Base-by-base conservation (phyloP, 2,329 filamentous ascomycete genomes). In the Fusarium chaquense region DNA sequence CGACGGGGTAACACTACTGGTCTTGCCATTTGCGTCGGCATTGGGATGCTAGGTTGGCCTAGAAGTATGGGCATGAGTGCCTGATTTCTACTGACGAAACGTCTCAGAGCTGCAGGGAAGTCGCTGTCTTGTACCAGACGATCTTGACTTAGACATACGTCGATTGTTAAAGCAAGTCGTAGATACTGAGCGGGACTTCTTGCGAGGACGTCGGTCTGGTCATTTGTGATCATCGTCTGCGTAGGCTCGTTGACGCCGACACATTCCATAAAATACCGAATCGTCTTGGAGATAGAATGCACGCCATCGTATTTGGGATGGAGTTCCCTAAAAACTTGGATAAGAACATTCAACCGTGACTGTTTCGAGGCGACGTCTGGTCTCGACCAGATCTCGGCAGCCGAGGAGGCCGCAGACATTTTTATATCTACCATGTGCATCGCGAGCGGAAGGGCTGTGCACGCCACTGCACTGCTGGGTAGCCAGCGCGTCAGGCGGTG, bases 201-300 rank as follows among this genome's bases (percentile, higher is more conserved):
- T 5, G 54, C 67, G 3, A 72, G 9, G 0, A 72, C 54, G 6
- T 69, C 69, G 0, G 26, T 45, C 22, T 57, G 47, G 9, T 67
- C 67, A 1, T 46, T 52, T 0, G 58, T 40, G 0, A 57, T 8
- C 18, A 45, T 28, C 24, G 35, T 43, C 3, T 38, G 59, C 10
- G 53, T 6, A 5, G 57, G 44, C 3, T 65, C 56, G 1, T 56
- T 44, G 8, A 58, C 56, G 6, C 62, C 58, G 11, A 59, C 69
- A 26, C 65, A 66, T 28, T 71, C 69, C 70, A 72, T 71, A 4
- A 72, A 72, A 7, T 72, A 71, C 1, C 70, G 32, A 5, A 72
- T 72, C 2, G 63, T 69, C 55, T 71, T 72, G 0, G 70, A 68
- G 6, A 72, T 69, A 9, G 67, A 72, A 10, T 71, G 70, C 0